Evolutionary conservation across 108 stramenopile species (phyloP).

Genomic region (Cylindrotheca closterium): DNA sequence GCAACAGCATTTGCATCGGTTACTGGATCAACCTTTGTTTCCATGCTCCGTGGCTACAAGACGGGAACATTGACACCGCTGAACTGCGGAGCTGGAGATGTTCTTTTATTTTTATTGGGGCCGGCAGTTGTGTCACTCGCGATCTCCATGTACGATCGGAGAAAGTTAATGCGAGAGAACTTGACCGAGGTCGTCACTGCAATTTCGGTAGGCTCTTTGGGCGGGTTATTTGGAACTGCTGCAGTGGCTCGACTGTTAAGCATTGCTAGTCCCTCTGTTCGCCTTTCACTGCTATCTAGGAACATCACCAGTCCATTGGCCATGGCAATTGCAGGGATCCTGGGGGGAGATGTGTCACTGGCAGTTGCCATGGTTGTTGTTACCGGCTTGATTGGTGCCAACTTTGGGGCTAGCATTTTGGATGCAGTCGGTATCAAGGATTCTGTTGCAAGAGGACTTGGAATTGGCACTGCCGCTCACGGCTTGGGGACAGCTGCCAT

Average conservation of each 20-base stretch:
- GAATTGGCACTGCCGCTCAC: slow-evolving; percentile 91
- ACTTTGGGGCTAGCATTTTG: slow-evolving; percentile 80
- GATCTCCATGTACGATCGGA: slow-evolving; percentile 72
- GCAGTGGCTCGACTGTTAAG: slow-evolving; percentile 44
- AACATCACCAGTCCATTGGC: slow-evolving; percentile 90
- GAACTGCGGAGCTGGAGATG: slow-evolving; percentile 60
- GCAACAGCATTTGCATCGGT: slow-evolving; percentile 33
- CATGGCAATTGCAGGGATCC: slow-evolving; percentile 83
- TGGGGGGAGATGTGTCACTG: slow-evolving; percentile 79
- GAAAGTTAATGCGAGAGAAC: slow-evolving; percentile 73
- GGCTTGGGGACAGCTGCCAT: slow-evolving; percentile 90
- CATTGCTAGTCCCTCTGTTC: slow-evolving; percentile 47
- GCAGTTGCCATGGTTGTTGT: slow-evolving; percentile 88
- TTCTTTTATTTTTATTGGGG: slow-evolving; percentile 68
- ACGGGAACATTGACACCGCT: slow-evolving; percentile 40
- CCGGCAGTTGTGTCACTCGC: slow-evolving; percentile 79
- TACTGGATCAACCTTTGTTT: slow-evolving; percentile 49
- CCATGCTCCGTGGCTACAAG: slow-evolving; percentile 47
- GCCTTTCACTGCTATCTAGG: slow-evolving; percentile 68
- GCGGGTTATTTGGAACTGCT: slow-evolving; percentile 77
- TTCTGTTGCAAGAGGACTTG: slow-evolving; percentile 83
- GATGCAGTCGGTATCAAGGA: slow-evolving; percentile 79
- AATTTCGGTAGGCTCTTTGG: slow-evolving; percentile 57
- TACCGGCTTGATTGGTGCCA: slow-evolving; percentile 91
- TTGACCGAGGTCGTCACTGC: slow-evolving; percentile 60